A percentile compares a stretch with the other conserved stretches of the same genome.
phyloP scores from a whole-genome alignment of 805 yeast genomes.

The Candida cerambycidarum region DNA sequence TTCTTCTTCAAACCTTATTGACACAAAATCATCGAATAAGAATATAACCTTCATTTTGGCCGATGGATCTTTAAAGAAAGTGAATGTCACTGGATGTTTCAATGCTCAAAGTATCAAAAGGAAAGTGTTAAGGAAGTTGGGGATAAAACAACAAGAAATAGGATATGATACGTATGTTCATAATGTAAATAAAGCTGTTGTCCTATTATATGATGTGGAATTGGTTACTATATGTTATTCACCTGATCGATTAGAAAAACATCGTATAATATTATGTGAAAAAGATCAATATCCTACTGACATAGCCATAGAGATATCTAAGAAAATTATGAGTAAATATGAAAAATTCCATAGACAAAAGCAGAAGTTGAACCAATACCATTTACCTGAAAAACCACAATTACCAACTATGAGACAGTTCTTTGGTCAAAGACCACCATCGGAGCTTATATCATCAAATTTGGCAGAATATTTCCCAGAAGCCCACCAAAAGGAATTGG shows the following conservation, averaged over 20 bases:
- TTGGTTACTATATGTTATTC: conserved; percentile 82
- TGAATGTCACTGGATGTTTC: conserved; percentile 76
- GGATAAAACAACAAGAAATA: conserved; percentile 42
- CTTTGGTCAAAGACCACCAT: conserved; percentile 90
- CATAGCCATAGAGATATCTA: conserved; percentile 57
- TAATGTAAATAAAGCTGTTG: conserved; percentile 37
- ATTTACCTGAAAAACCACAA: conserved; percentile 19
- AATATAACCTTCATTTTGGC: conserved; percentile 67
- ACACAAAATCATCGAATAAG: conserved; percentile 25
- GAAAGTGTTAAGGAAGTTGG: conserved; percentile 61
- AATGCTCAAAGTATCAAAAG: conserved; percentile 77
- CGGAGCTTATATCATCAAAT: conserved; percentile 86
- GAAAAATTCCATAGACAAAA: conserved; percentile 24
- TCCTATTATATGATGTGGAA: conserved; percentile 70
- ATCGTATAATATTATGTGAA: conserved; percentile 67
- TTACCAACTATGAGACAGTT: conserved; percentile 43
- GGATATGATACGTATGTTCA: conserved; percentile 63
- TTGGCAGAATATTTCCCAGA: conserved; percentile 90
- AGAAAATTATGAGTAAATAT: conserved; percentile 39
- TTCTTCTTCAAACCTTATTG: neutral
- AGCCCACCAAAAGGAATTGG: conserved; percentile 66
- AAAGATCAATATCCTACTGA: conserved; percentile 62
- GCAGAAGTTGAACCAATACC: conserved; percentile 23
- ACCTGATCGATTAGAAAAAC: conserved; percentile 65
- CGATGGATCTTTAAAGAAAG: conserved; percentile 67